Conservation (phyloP, 371 early-diverging fungal genomes). For the Nematocida sp. region DNA sequence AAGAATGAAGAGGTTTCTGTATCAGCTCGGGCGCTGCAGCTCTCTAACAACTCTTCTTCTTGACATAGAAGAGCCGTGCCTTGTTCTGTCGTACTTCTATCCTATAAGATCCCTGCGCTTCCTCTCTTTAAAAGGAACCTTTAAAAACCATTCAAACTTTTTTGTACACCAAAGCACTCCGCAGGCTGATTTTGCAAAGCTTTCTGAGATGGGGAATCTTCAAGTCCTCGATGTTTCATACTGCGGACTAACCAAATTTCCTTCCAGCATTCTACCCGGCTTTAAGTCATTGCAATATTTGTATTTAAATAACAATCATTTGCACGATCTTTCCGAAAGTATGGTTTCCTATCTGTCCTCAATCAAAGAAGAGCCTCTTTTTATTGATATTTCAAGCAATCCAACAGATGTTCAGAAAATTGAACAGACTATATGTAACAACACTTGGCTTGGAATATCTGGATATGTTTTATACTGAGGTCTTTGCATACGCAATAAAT, state of each 20-base stretch:
- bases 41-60: conserved; percentile 31
- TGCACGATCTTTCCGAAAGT: background rate
- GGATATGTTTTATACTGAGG: conserved; percentile 42
- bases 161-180: background rate
- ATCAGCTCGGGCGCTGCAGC: conserved; percentile 54
- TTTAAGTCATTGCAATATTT: conserved; percentile 10
- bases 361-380: conserved; percentile 29
- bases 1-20: conserved; percentile 54
- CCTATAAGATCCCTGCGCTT: conserved; percentile 17
- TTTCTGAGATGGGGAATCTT: conserved; percentile 19
- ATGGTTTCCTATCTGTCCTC: conserved; percentile 18
- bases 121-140: conserved; percentile 43
- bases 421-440: conserved; percentile 9
- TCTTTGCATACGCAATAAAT: conserved; percentile 16
- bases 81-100: conserved; percentile 50
- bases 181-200: conserved; percentile 23
- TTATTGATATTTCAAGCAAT: conserved; percentile 43
- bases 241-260: conserved; percentile 38
- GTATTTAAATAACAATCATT: conserved; percentile 51
- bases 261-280: background rate
- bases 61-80: conserved; percentile 45
- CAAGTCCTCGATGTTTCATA: conserved; percentile 31
- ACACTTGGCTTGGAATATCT: conserved; percentile 47
- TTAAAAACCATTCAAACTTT: conserved; percentile 2
- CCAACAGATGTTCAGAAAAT: conserved; percentile 8